Conservation (phyloP, 2,329 filamentous ascomycete species). For the Thielaviopsis euricoi region DNA sequence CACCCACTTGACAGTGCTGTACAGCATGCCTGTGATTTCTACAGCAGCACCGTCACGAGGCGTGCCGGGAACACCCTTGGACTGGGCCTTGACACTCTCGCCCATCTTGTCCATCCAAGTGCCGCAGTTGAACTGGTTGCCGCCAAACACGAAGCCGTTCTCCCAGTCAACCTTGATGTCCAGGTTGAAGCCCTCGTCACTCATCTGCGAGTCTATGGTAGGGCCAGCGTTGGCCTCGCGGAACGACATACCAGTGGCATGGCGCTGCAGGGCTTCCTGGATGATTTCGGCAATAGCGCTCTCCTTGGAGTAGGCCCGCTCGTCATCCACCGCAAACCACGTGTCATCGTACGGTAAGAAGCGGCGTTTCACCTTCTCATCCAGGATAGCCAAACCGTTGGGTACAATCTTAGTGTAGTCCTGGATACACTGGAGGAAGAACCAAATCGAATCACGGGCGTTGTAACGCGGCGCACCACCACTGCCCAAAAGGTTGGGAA, state of each 20-base stretch:
- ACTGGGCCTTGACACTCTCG: constrained; percentile 80
- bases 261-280: constrained; percentile 82
- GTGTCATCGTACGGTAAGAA: constrained; percentile 94
- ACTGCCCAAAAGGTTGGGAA: constrained; percentile 80
- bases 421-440: constrained; percentile 90
- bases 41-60: constrained; percentile 89
- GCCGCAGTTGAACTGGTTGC: constrained; percentile 86
- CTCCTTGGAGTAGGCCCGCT: constrained; percentile 67
- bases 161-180: constrained; percentile 83
- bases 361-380: constrained; percentile 62
- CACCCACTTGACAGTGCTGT: constrained; percentile 78
- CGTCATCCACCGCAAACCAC: constrained; percentile 72
- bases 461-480: constrained; percentile 85
- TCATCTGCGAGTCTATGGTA: constrained; percentile 83
- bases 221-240: constrained; percentile 88
- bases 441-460: constrained; percentile 92
- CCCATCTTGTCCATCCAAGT: constrained; percentile 99
- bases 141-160: constrained; percentile 82
- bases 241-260: constrained; percentile 81
- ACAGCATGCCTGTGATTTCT: constrained; percentile 85
- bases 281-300: constrained; percentile 80
- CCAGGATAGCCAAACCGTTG: constrained; percentile 54
- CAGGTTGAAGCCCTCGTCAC: constrained; percentile 77
- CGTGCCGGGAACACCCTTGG: constrained; percentile 89
- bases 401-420: constrained; percentile 77